Conservation (phyloP, 768 basidiomycete species). For the Lyophyllum atratum region DNA sequence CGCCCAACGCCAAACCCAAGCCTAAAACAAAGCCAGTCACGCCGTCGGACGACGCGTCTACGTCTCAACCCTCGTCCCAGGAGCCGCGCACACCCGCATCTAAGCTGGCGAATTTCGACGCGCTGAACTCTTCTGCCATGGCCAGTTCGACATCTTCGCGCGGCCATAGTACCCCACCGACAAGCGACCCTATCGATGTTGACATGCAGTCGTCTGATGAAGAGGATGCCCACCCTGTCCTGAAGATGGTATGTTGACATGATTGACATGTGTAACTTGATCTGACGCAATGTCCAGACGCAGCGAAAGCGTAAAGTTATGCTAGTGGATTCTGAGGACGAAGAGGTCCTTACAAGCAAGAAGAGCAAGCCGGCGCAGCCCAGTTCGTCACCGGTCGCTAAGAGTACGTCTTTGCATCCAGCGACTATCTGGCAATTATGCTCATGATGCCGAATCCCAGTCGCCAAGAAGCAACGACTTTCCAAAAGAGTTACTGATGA, state of each 20-base stretch:
- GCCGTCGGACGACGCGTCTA: conserved; percentile 33
- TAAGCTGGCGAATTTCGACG: conserved; percentile 29
- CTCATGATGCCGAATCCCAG: conserved; percentile 27
- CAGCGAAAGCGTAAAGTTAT: conserved; percentile 69
- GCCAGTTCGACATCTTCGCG: conserved; percentile 46
- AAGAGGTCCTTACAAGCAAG: conserved; percentile 31
- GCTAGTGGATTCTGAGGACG: conserved; percentile 74
- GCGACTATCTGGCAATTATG: not conserved
- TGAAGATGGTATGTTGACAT: conserved; percentile 13
- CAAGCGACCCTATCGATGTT: conserved; percentile 77
- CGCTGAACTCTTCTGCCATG: conserved; percentile 40
- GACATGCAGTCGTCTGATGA: conserved; percentile 66
- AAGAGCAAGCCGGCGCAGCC: conserved; percentile 27
- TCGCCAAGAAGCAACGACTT: conserved; percentile 63
- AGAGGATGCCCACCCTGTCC: conserved; percentile 33
- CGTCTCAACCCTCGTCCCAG: conserved; percentile 26
- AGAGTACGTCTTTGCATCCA: conserved; percentile 24
- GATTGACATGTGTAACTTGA: not conserved
- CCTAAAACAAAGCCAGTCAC: conserved; percentile 17
- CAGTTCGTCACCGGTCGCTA: conserved; percentile 41
- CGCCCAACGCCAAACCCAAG: conserved; percentile 23
- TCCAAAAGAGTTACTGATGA: conserved; percentile 53
- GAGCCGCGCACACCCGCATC: conserved; percentile 44
- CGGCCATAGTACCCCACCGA: conserved; percentile 67
- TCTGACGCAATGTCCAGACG: conserved; percentile 22